Evolutionary conservation across 2,329 filamentous ascomycete genomes (phyloP).

Genomic region (Bipolaris sorokiniana): DNA sequence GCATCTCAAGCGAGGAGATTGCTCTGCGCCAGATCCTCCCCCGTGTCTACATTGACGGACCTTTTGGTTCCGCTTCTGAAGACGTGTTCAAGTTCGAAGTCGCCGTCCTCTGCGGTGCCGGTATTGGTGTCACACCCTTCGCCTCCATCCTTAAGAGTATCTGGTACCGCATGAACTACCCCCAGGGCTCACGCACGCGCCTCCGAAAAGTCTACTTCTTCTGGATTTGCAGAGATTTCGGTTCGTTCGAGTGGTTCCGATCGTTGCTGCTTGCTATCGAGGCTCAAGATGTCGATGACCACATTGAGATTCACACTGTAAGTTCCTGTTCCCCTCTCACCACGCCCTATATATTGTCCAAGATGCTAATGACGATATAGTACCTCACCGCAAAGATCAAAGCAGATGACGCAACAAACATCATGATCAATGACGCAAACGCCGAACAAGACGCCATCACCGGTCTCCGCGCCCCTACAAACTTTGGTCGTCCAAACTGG

Average conservation of each 20-base stretch:
- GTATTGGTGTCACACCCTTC: slow-evolving; percentile 60
- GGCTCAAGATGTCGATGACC: slow-evolving; percentile 80
- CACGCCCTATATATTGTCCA: too few species aligned
- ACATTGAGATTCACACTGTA: slow-evolving; percentile 84
- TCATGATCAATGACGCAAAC: slow-evolving; percentile 90
- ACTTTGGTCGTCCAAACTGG: slow-evolving; percentile 88
- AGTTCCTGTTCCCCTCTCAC: too few species aligned
- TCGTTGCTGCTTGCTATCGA: slow-evolving; percentile 84
- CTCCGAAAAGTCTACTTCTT: slow-evolving; percentile 90
- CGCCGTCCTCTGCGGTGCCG: slow-evolving; percentile 57
- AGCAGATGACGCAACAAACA: slow-evolving; percentile 83
- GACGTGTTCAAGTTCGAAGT: slow-evolving; percentile 77
- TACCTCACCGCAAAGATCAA: slow-evolving; percentile 89
- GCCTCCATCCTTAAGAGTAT: slow-evolving; percentile 74
- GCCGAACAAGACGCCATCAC: slow-evolving; percentile 85
- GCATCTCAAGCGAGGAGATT: slow-evolving; percentile 68
- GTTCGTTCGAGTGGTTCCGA: slow-evolving; percentile 88
- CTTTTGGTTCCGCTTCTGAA: slow-evolving; percentile 84
- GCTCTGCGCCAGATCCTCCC: slow-evolving; percentile 78
- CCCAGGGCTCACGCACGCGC: slow-evolving; percentile 72
- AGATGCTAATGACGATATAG: slow-evolving; percentile 38
- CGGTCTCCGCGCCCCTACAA: slow-evolving; percentile 79
- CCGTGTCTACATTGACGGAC: slow-evolving; percentile 81
- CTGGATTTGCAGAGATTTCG: slow-evolving; percentile 89
- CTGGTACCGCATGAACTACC: slow-evolving; percentile 93